Evolutionary conservation across 768 basidiomycete species (phyloP), one percentile per base, ranked within the genome.

Genomic region (Tricholomella constricta): DNA sequence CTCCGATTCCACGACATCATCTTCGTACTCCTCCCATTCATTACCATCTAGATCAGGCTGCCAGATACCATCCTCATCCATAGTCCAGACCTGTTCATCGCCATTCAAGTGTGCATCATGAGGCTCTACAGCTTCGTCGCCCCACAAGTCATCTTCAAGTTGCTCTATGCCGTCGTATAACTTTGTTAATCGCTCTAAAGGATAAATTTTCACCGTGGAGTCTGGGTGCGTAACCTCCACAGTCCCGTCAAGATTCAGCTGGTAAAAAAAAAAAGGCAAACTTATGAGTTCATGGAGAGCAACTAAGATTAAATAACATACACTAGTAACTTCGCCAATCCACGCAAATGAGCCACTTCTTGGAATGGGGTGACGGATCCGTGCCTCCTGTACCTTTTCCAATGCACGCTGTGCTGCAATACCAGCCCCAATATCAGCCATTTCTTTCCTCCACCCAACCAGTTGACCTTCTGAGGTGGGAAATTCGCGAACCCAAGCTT

Each of bases 301-400:
- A 59, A 41, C 23, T 12, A 32, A 14, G 44, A 7, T 31, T 20
- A 23, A 43, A 55, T 29, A 27, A 64, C 83, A 45, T 70, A 84
- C 93, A 66, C 79, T 81, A 26, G 80, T 81, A 15, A 97, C 93
- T 73, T 96, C 91, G 20, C 94, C 94, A 49, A 91, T 84, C 94
- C 94, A 98, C 40, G 77, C 72, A 20, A 91, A 64, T 41, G 71
- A 65, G 7, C 68, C 63, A 59, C 78, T 78, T 46, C 68, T 71
- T 27, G 56, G 57, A 23, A 57, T 57, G 32, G 80, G 78, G 47
- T 76, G 69, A 47, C 73, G 67, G 14, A 86, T 78, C 35, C 62
- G 66, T 19, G 71, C 69, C 43, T 82, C 79, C 36, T 59, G 61
- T 12, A 67, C 56, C 36, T 65, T 66, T 43, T 73, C 77, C 10